These are phyloP conservation scores for Pneumocystis sp. DNA, from an alignment of 1,139 yeast species.

Conservation along the genomic window DNA sequence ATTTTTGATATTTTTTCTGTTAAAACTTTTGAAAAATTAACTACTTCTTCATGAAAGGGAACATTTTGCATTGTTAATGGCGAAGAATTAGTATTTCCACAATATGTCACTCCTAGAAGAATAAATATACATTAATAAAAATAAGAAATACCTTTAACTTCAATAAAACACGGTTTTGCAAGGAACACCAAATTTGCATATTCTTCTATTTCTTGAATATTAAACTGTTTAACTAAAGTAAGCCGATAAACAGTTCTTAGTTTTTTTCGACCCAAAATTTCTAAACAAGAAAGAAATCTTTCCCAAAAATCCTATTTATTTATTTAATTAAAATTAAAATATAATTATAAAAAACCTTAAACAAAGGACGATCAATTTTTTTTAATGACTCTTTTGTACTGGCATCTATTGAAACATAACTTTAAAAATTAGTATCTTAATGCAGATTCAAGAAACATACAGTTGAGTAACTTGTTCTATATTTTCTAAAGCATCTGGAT, in stretches of 20 bases:
- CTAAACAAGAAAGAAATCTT: slow-evolving; percentile 63
- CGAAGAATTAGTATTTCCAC: slow-evolving; percentile 47
- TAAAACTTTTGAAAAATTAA: slow-evolving; percentile 50
- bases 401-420: slow-evolving; percentile 70
- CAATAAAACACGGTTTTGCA: slow-evolving; percentile 77
- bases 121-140: slow-evolving; percentile 54
- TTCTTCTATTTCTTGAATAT: slow-evolving; percentile 66
- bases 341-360: neutral
- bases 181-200: slow-evolving; percentile 77
- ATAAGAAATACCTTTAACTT: slow-evolving; percentile 81
- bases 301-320: slow-evolving; percentile 74
- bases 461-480: slow-evolving; percentile 71
- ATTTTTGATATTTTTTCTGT: slow-evolving; percentile 29
- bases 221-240: slow-evolving; percentile 83
- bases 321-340: neutral
- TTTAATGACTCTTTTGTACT: slow-evolving; percentile 67
- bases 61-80: slow-evolving; percentile 90
- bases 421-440: neutral
- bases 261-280: slow-evolving; percentile 52
- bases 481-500: slow-evolving; percentile 63
- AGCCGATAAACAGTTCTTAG: slow-evolving; percentile 86
- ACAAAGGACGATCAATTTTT: slow-evolving; percentile 69
- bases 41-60: slow-evolving; percentile 87
- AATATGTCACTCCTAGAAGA: slow-evolving; percentile 5
- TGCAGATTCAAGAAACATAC: slow-evolving; percentile 26